These are phyloP conservation scores for Vigna hirtella DNA, from an alignment of 306 rosid genomes.

Conservation along the genomic window DNA sequence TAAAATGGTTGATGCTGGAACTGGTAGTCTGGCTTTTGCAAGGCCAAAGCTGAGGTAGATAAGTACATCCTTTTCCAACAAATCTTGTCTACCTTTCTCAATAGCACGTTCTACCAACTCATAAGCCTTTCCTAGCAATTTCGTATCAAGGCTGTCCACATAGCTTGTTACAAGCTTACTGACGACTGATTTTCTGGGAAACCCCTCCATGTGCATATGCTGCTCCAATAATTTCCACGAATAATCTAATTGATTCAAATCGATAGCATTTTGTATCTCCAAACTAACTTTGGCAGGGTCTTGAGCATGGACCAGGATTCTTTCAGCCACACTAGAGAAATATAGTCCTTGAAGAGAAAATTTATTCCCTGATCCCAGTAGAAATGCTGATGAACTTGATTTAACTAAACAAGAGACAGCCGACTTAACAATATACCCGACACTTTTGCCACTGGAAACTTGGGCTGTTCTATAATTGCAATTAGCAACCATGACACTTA, in stretches of 20 bases:
- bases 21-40: slow-evolving; percentile 67
- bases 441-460: slow-evolving; percentile 36
- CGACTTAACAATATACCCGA: slow-evolving; percentile 41
- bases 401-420: slow-evolving; percentile 44
- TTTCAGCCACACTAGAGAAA: slow-evolving; percentile 60
- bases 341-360: slow-evolving; percentile 29
- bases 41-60: slow-evolving; percentile 79
- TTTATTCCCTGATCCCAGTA: slow-evolving; percentile 37
- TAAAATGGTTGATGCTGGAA: slow-evolving; percentile 72
- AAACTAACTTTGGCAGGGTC: slow-evolving; percentile 69
- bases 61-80: slow-evolving; percentile 74
- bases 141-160: slow-evolving; percentile 63
- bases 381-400: slow-evolving; percentile 36
- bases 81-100: slow-evolving; percentile 62
- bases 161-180: slow-evolving; percentile 61
- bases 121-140: slow-evolving; percentile 76
- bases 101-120: slow-evolving; percentile 69
- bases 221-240: slow-evolving; percentile 80
- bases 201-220: slow-evolving; percentile 81
- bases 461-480: slow-evolving; percentile 37
- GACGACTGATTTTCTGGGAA: slow-evolving; percentile 79
- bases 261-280: slow-evolving; percentile 68
- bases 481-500: slow-evolving; percentile 41
- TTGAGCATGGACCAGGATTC: slow-evolving; percentile 76
- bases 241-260: slow-evolving; percentile 58